Conservation (phyloP, 176 grass and related monocot genomes). For the Luzula sylvatica region DNA sequence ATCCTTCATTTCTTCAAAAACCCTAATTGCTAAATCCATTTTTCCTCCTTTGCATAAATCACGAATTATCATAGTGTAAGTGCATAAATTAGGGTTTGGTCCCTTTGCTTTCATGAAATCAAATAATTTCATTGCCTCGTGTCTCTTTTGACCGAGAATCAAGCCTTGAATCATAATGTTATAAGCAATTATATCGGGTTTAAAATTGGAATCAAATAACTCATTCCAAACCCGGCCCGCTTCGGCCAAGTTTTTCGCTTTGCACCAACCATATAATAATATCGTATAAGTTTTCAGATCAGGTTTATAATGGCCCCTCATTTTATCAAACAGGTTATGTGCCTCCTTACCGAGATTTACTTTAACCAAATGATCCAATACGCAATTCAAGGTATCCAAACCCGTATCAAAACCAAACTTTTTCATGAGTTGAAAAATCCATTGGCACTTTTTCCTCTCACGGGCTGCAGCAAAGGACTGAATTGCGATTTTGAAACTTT, state of each 20-base stretch:
- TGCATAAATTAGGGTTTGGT: conserved; percentile 55
- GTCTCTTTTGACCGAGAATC: conserved; percentile 52
- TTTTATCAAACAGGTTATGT: conserved; percentile 51
- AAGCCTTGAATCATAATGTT: conserved; percentile 87
- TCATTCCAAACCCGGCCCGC: conserved; percentile 76
- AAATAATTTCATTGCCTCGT: conserved; percentile 75
- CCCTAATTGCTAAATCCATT: conserved; percentile 61
- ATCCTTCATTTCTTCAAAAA: conserved; percentile 55
- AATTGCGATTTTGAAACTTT: conserved; percentile 72
- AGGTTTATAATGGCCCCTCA: conserved; percentile 34
- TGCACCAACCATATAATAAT: conserved; percentile 65
- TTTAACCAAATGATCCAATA: conserved; percentile 48
- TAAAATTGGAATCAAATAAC: conserved; percentile 63
- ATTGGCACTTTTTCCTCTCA: conserved; percentile 68
- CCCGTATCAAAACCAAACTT: conserved; percentile 44
- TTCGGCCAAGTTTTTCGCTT: conserved; percentile 56
- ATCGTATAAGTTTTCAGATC: conserved; percentile 61
- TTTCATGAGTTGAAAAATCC: conserved; percentile 65
- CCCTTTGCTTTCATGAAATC: conserved; percentile 93
- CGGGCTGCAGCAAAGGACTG: conserved; percentile 34
- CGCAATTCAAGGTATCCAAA: conserved; percentile 77
- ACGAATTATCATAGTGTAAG: conserved; percentile 62
- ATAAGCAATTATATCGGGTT: conserved; percentile 54
- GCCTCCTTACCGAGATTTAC: conserved; percentile 64
- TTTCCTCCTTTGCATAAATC: conserved; percentile 70